A percentile compares a stretch with the other conserved stretches of the same genome.
Evolutionary conservation across 495 filamentous ascomycete genomes (phyloP).

Genomic region (Neurospora africana): DNA sequence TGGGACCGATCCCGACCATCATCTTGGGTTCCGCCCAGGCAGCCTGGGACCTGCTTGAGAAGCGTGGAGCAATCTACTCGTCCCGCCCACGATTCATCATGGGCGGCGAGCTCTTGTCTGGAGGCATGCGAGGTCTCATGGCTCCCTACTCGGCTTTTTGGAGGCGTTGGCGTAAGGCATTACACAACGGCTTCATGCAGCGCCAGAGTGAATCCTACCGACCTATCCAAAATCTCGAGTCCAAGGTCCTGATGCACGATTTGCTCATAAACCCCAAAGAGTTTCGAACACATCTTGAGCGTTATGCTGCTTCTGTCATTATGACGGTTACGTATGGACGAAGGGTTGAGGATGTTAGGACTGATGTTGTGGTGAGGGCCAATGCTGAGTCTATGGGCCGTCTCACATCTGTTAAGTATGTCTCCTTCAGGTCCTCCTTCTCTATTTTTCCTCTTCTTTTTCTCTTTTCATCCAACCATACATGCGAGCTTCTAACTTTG

Average conservation of each 20-base stretch:
- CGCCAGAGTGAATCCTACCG: constrained; percentile 45
- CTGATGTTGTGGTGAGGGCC: constrained; percentile 39
- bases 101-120: constrained; percentile 42
- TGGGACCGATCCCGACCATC: constrained; percentile 52
- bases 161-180: constrained; percentile 45
- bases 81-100: constrained; percentile 40
- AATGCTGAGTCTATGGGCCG: constrained; percentile 47
- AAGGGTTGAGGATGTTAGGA: constrained; percentile 42
- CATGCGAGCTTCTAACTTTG: not conserved
- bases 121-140: constrained; percentile 38
- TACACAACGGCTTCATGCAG: constrained; percentile 45
- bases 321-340: constrained; percentile 50
- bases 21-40: constrained; percentile 52
- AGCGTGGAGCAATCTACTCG: constrained; percentile 40
- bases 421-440: too few species aligned
- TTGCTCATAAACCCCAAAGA: constrained; percentile 25
- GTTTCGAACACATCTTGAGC: constrained; percentile 32
- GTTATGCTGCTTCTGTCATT: constrained; percentile 49
- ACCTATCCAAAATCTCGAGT: constrained; percentile 44
- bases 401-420: constrained; percentile 43
- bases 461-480: not conserved
- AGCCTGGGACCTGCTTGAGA: constrained; percentile 44
- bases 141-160: constrained; percentile 41
- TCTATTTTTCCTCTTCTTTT: too few species aligned
- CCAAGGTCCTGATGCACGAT: constrained; percentile 37